These are phyloP conservation scores for Coemansia asiatica DNA, from an alignment of 192 early-diverging fungal species.

Conservation along the genomic window DNA sequence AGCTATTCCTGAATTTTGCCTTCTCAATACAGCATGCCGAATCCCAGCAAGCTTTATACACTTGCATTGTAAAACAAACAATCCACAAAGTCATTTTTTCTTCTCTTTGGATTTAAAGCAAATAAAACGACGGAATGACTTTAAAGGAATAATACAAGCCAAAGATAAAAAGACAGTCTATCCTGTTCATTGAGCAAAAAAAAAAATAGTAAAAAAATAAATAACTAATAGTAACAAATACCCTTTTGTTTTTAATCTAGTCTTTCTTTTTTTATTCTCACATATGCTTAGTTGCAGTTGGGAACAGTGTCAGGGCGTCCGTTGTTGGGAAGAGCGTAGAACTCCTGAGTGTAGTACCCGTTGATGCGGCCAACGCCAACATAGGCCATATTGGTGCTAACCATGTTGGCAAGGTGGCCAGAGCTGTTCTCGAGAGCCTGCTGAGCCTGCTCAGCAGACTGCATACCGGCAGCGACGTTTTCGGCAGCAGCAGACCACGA, in stretches of 20 bases:
- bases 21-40: background rate
- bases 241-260: background rate
- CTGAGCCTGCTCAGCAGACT: constrained; percentile 38
- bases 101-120: background rate
- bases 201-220: background rate
- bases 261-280: background rate
- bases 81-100: background rate
- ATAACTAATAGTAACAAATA: background rate
- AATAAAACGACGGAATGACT: background rate
- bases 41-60: background rate
- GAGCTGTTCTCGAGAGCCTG: constrained; percentile 50
- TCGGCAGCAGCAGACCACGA: constrained; percentile 43
- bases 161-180: background rate
- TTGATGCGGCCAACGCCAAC: constrained; percentile 49
- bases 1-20: background rate
- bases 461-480: constrained; percentile 55
- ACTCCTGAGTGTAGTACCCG: constrained; percentile 57
- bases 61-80: background rate
- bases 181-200: background rate
- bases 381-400: constrained; percentile 39
- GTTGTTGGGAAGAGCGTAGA: constrained; percentile 25
- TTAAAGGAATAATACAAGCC: background rate
- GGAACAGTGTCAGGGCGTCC: constrained; percentile 32
- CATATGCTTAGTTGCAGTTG: constrained; percentile 32
- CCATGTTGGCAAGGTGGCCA: constrained; percentile 57